Conservation (phyloP, 2,329 filamentous ascomycete species). For the Pyrenophora tritici-repentis region DNA sequence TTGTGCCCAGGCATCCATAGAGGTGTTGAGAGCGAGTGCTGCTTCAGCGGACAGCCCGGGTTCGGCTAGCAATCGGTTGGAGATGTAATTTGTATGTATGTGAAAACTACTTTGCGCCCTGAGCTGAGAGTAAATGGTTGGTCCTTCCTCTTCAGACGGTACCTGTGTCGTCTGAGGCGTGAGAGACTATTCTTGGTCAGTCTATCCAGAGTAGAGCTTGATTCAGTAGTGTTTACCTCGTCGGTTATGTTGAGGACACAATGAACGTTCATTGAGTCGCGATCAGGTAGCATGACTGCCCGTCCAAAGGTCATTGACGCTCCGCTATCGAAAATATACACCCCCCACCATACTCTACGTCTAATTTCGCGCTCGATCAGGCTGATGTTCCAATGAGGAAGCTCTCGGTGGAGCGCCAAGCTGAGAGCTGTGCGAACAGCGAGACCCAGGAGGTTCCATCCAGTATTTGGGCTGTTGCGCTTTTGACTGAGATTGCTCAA, state of each 20-base stretch:
- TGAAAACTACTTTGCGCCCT: slow-evolving; percentile 29
- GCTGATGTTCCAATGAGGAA: slow-evolving; percentile 35
- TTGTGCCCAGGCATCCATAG: slow-evolving; percentile 26
- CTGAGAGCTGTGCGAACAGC: slow-evolving; percentile 32
- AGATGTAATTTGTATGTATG: slow-evolving; percentile 31
- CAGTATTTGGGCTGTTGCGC: slow-evolving; percentile 30
- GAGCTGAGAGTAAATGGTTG: slow-evolving; percentile 30
- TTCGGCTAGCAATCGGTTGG: slow-evolving; percentile 30
- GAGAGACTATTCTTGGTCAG: slow-evolving; percentile 21
- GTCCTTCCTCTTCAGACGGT: slow-evolving; percentile 21
- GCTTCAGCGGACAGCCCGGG: slow-evolving; percentile 32
- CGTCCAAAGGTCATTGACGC: slow-evolving; percentile 34
- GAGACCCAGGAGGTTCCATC: slow-evolving; percentile 33
- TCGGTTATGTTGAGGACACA: slow-evolving; percentile 29
- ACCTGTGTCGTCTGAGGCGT: slow-evolving; percentile 27
- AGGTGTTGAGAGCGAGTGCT: slow-evolving; percentile 24
- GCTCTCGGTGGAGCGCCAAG: slow-evolving; percentile 32
- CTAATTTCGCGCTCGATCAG: slow-evolving; percentile 32
- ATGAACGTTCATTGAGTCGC: slow-evolving; percentile 34
- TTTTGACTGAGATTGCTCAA: slow-evolving; percentile 34
- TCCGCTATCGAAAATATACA: slow-evolving; percentile 35
- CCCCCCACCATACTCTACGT: slow-evolving; percentile 32
- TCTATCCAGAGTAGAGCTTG: neutral
- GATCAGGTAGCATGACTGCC: slow-evolving; percentile 32
- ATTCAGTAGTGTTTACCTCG: slow-evolving; percentile 13